phyloP scores from a whole-genome alignment of 805 yeast genomes.

The Ogataea thermomethanolica region DNA sequence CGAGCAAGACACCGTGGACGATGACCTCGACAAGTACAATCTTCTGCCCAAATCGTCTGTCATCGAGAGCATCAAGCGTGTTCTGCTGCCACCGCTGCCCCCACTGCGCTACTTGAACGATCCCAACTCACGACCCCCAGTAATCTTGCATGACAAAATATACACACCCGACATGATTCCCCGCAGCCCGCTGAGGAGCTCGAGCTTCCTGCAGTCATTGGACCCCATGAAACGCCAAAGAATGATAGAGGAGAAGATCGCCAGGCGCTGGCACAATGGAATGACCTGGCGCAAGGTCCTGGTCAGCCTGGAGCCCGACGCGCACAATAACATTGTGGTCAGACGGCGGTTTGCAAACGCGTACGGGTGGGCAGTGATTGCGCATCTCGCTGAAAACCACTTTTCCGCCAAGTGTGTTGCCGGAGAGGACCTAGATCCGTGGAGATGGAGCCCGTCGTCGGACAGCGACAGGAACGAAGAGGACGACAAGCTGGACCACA shows the following conservation, averaged over 20 bases:
- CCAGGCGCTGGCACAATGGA: conserved; percentile 80
- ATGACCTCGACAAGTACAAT: conserved; percentile 13
- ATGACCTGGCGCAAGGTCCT: conserved; percentile 91
- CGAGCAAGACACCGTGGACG: conserved; percentile 11
- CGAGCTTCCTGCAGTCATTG: conserved; percentile 21
- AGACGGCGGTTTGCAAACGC: conserved; percentile 88
- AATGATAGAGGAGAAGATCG: conserved; percentile 71
- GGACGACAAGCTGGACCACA: conserved; percentile 22
- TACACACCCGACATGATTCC: conserved; percentile 60
- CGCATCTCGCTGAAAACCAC: conserved; percentile 70
- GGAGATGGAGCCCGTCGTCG: conserved; percentile 17
- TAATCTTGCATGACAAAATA: conserved; percentile 78
- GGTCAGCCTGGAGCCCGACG: conserved; percentile 84
- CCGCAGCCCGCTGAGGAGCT: conserved; percentile 23
- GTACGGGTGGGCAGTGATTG: conserved; percentile 92
- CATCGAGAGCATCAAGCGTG: conserved; percentile 71
- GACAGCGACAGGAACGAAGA: conserved; percentile 8
- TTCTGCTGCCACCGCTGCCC: conserved; percentile 80
- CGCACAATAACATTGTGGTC: conserved; percentile 90
- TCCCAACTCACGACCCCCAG: conserved; percentile 56
- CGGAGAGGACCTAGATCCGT: conserved; percentile 24
- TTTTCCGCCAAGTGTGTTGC: conserved; percentile 35
- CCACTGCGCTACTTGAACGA: conserved; percentile 59
- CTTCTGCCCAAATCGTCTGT: conserved; percentile 70
- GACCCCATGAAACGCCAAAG: conserved; percentile 41